Evolutionary conservation across 371 early-diverging fungal genomes (phyloP).

Genomic region (Enterospora canceri): DNA sequence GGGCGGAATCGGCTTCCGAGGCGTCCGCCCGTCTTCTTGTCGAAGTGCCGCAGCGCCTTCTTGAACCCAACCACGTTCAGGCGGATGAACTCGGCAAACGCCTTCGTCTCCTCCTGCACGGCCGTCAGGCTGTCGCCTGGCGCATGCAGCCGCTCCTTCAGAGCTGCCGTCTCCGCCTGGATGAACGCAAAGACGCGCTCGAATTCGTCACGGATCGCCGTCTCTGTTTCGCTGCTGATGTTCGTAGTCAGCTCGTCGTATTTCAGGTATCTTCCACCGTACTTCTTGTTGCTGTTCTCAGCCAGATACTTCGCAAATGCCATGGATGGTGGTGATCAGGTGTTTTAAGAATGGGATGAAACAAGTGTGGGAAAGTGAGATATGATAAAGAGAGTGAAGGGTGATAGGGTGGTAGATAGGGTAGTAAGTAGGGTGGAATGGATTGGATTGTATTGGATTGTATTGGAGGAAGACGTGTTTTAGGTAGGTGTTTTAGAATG

Average conservation of each 20-base stretch:
- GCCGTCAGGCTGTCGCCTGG: background rate
- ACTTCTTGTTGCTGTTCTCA: slow-evolving; percentile 68
- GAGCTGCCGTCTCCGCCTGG: background rate
- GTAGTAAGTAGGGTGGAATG: too few relatives aligned
- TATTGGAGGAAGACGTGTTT: too few relatives aligned
- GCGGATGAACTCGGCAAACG: slow-evolving; percentile 73
- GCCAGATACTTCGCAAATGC: slow-evolving; percentile 77
- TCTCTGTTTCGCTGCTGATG: slow-evolving; percentile 59
- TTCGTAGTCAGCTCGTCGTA: slow-evolving; percentile 72
- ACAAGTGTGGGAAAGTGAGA: too few relatives aligned
- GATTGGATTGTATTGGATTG: too few relatives aligned
- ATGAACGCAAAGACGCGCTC: slow-evolving; percentile 4
- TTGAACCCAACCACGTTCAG: slow-evolving; percentile 84
- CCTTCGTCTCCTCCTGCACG: slow-evolving; percentile 63
- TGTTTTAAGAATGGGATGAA: too few relatives aligned
- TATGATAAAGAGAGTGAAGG: too few relatives aligned
- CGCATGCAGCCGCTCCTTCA: background rate
- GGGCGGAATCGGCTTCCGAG: slow-evolving; percentile 72
- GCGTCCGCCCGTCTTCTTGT: slow-evolving; percentile 71
- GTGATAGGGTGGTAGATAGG: too few relatives aligned
- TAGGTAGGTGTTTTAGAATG: too few relatives aligned
- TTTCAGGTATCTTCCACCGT: slow-evolving; percentile 74
- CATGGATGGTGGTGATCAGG: too few relatives aligned
- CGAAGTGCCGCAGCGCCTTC: slow-evolving; percentile 87
- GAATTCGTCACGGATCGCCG: slow-evolving; percentile 14